phyloP scores from a whole-genome alignment of 495 filamentous ascomycete species.

The Trichocladium antarcticum region DNA sequence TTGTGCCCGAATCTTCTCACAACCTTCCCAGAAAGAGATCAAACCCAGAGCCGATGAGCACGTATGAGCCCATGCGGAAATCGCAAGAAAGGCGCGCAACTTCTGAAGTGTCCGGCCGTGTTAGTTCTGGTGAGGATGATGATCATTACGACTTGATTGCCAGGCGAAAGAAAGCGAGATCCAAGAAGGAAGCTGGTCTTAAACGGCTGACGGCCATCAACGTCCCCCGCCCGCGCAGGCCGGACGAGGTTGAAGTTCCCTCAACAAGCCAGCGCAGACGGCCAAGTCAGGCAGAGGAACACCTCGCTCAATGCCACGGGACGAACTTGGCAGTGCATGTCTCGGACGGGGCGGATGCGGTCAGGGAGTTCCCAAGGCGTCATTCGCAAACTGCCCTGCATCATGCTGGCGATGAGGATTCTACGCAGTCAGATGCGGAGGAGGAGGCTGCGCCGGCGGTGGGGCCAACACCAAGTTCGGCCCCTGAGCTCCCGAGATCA shows the following conservation, averaged over 20 bases:
- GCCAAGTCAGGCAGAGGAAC: constrained; percentile 13
- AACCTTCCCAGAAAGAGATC: constrained; percentile 8
- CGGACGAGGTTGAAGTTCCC: constrained; percentile 30
- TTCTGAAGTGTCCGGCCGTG: constrained; percentile 1
- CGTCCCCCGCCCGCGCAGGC: constrained; percentile 21
- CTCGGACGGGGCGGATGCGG: constrained; percentile 21
- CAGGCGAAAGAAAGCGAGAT: constrained; percentile 16
- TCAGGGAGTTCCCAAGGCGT: constrained; percentile 25
- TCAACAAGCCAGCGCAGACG: constrained; percentile 25
- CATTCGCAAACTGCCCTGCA: constrained; percentile 1
- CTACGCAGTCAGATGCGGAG: constrained; percentile 17
- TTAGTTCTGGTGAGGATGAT: constrained; percentile 12
- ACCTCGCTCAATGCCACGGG: constrained; percentile 15
- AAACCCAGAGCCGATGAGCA: constrained; percentile 19
- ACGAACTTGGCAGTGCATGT: constrained; percentile 3
- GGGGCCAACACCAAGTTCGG: constrained; percentile 2
- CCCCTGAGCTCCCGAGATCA: constrained; percentile 7
- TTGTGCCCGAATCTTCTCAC: constrained; percentile 22
- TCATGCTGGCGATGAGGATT: constrained; percentile 8
- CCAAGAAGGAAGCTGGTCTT: constrained; percentile 28
- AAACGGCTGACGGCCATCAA: constrained; percentile 29
- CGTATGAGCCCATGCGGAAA: constrained; percentile 26
- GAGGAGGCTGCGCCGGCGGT: constrained; percentile 6
- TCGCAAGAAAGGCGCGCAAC: constrained; percentile 27
- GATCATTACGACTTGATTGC: constrained; percentile 15